phyloP scores from a whole-genome alignment of 2,329 filamentous ascomycete species.

The Trichoderma sp. region DNA sequence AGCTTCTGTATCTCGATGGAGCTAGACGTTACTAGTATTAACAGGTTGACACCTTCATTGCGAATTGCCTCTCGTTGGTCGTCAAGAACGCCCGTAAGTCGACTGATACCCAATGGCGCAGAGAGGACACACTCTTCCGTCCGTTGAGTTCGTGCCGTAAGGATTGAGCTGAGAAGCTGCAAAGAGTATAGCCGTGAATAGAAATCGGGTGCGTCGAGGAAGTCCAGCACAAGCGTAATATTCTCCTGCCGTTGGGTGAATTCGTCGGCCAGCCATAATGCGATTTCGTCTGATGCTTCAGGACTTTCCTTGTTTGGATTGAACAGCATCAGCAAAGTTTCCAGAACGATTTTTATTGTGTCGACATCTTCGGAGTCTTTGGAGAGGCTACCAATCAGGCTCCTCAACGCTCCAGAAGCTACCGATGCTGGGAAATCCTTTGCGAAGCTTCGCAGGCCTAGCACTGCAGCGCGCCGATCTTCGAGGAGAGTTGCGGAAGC shows the following conservation, averaged over 20 bases:
- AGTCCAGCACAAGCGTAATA: slow-evolving; percentile 82
- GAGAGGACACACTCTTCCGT: slow-evolving; percentile 93
- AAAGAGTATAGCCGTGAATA: slow-evolving; percentile 89
- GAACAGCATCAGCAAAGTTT: slow-evolving; percentile 94
- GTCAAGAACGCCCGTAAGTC: slow-evolving; percentile 79
- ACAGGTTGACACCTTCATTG: slow-evolving; percentile 81
- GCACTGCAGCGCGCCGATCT: slow-evolving; percentile 88
- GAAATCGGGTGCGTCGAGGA: slow-evolving; percentile 83
- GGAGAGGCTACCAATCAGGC: slow-evolving; percentile 78
- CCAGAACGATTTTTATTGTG: slow-evolving; percentile 90
- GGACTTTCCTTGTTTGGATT: slow-evolving; percentile 68
- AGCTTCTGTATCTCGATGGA: slow-evolving; percentile 91
- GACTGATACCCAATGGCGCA: slow-evolving; percentile 82
- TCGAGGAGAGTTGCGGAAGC: slow-evolving; percentile 88
- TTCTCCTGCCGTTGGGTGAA: slow-evolving; percentile 98
- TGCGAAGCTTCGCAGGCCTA: slow-evolving; percentile 90
- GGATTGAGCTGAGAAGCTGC: slow-evolving; percentile 83
- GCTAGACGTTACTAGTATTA: slow-evolving; percentile 83
- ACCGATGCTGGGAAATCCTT: slow-evolving; percentile 96
- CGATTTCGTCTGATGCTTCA: slow-evolving; percentile 94
- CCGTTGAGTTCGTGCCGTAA: slow-evolving; percentile 79
- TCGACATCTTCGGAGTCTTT: slow-evolving; percentile 94
- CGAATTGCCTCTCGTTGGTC: slow-evolving; percentile 83
- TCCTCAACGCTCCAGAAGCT: slow-evolving; percentile 85
- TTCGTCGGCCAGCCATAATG: slow-evolving; percentile 93